Conservation (phyloP, 352 stramenopile species). For the Phytopythium kandeliae region DNA sequence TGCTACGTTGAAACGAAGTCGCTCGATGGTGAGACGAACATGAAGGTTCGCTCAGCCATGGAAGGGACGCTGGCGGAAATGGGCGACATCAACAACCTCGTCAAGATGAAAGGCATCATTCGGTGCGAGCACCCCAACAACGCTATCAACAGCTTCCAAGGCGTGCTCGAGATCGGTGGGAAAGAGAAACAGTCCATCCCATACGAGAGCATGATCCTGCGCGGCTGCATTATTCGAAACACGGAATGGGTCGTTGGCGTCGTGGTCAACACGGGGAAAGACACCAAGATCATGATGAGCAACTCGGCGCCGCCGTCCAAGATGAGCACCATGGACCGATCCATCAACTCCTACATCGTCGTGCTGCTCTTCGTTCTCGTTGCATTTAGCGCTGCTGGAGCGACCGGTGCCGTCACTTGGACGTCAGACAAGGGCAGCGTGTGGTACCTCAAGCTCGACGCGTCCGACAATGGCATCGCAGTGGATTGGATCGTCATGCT, state of each 20-base stretch:
- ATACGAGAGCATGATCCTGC: constrained; percentile 86
- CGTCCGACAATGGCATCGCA: constrained; percentile 20
- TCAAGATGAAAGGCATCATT: constrained; percentile 49
- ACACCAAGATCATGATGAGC: constrained; percentile 93
- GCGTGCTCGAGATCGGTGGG: constrained; percentile 61
- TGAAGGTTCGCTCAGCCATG: constrained; percentile 87
- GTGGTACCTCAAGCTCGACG: constrained; percentile 55
- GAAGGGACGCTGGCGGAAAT: constrained; percentile 56
- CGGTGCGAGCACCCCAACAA: constrained; percentile 85
- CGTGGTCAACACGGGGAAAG: constrained; percentile 91
- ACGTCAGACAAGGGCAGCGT: constrained; percentile 27
- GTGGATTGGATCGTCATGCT: constrained; percentile 82
- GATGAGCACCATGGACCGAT: constrained; percentile 83
- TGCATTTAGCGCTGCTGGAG: constrained; percentile 52
- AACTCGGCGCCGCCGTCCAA: constrained; percentile 76
- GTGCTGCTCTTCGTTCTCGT: constrained; percentile 62
- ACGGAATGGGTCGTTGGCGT: constrained; percentile 89
- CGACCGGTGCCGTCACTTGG: constrained; percentile 56
- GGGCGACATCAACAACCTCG: constrained; percentile 32
- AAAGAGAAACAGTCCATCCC: constrained; percentile 57
- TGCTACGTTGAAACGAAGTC: constrained; percentile 91
- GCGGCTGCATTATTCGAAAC: constrained; percentile 91
- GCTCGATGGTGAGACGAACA: constrained; percentile 91
- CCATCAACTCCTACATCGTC: constrained; percentile 77
- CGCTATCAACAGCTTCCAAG: constrained; percentile 88